Percentiles rank a stretch among this genome's conserved stretches.
phyloP scores from a whole-genome alignment of 257 asterid genomes.

The Salvia miltiorrhiza region DNA sequence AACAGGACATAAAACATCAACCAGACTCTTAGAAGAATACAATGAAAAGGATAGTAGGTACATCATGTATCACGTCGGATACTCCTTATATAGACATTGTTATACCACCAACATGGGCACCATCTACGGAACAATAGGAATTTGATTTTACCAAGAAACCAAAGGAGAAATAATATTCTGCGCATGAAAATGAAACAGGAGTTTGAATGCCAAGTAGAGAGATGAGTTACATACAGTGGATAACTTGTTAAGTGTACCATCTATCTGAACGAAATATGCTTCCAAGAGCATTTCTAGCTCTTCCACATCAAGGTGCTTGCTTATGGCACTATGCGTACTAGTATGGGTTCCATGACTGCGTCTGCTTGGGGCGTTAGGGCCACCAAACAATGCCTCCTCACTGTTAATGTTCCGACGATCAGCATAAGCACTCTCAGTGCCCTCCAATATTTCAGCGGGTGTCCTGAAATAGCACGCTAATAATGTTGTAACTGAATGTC shows the following conservation, averaged over 20 bases:
- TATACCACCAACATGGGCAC: not conserved
- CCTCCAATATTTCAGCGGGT: conserved; percentile 51
- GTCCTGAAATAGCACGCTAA: conserved; percentile 38
- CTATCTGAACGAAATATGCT: conserved; percentile 94
- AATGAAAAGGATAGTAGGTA: not conserved
- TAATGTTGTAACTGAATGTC: not conserved
- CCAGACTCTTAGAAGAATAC: not conserved
- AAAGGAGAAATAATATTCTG: not conserved
- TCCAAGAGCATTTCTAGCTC: conserved; percentile 98
- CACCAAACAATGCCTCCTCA: conserved; percentile 50
- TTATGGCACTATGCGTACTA: conserved; percentile 56
- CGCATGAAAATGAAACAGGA: not conserved
- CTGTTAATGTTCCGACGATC: conserved; percentile 38
- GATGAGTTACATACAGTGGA: conserved; percentile 62
- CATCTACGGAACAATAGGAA: not conserved
- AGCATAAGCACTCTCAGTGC: conserved; percentile 43
- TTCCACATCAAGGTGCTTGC: conserved; percentile 87
- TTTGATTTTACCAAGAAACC: not conserved
- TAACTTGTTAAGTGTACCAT: conserved; percentile 82
- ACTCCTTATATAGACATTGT: not conserved
- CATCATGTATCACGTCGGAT: not conserved
- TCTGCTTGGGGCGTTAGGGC: conserved; percentile 51
- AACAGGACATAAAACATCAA: not conserved
- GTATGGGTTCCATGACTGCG: conserved; percentile 77
- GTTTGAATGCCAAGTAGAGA: not conserved